These are phyloP conservation scores for Fomitiporia mediterranea DNA, from an alignment of 1,284 basidiomycete genomes.

Conservation along the genomic window DNA sequence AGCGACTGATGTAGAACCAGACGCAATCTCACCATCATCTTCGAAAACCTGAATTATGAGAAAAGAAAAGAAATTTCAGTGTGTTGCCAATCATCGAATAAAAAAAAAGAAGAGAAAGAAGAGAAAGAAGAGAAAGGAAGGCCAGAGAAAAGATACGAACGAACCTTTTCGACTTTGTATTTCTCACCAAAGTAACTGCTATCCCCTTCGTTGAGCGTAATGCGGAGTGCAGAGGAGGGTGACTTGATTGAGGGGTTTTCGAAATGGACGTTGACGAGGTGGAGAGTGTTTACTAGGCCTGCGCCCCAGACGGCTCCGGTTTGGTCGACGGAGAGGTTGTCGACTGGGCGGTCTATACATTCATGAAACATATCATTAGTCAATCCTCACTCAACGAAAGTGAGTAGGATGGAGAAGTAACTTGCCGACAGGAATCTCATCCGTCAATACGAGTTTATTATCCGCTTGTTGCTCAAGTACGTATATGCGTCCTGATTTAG, in stretches of 20 bases:
- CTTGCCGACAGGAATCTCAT: conserved; percentile 43
- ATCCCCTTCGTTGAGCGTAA: conserved; percentile 48
- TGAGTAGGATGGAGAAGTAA: not conserved
- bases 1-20: conserved; percentile 49
- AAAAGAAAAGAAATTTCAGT: conserved; percentile 6
- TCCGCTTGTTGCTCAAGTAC: conserved; percentile 55
- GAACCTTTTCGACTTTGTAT: conserved; percentile 54
- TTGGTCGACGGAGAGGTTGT: conserved; percentile 54
- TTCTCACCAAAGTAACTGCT: conserved; percentile 58
- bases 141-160: conserved; percentile 13
- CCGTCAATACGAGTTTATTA: conserved; percentile 45
- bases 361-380: not conserved
- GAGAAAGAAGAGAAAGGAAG: too few species aligned
- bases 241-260: conserved; percentile 35
- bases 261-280: conserved; percentile 35
- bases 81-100: not conserved
- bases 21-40: conserved; percentile 52
- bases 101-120: too few species aligned
- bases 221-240: conserved; percentile 46
- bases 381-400: not conserved
- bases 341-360: conserved; percentile 41
- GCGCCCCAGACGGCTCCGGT: conserved; percentile 56
- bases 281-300: conserved; percentile 32
- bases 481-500: conserved; percentile 36
- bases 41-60: conserved; percentile 47